Evolutionary conservation across 2,329 filamentous ascomycete genomes (phyloP).

Genomic region (Fusarium sublunatum): DNA sequence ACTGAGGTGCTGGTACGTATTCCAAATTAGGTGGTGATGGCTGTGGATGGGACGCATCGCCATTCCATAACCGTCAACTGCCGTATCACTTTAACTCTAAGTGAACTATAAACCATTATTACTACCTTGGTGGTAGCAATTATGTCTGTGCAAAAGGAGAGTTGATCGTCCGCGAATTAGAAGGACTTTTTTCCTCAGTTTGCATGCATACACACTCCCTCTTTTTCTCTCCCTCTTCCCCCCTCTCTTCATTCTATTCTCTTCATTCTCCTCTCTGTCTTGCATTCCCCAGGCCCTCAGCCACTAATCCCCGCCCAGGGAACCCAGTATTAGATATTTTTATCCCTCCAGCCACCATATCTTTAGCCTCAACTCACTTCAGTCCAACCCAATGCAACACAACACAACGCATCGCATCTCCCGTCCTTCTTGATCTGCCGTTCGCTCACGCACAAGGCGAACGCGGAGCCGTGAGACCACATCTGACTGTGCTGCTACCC

Average conservation of each 20-base stretch:
- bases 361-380: slow-evolving; percentile 30
- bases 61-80: background rate
- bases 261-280: background rate
- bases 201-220: too few species aligned
- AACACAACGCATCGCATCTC: slow-evolving; percentile 9
- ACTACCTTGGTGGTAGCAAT: background rate
- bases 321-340: slow-evolving; percentile 33
- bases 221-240: background rate
- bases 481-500: slow-evolving; percentile 18
- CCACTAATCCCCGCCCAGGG: slow-evolving; percentile 26
- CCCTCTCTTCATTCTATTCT: slow-evolving; percentile 2
- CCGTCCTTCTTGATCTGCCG: background rate
- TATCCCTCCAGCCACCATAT: slow-evolving; percentile 35
- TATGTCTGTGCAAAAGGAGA: background rate
- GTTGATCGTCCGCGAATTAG: too few species aligned
- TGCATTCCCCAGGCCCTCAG: slow-evolving; percentile 16
- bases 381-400: slow-evolving; percentile 15
- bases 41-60: slow-evolving; percentile 10
- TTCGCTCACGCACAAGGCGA: background rate
- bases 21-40: slow-evolving; percentile 10
- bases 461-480: background rate
- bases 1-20: background rate
- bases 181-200: too few species aligned
- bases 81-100: background rate
- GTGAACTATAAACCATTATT: background rate